Evolutionary conservation across 2,329 filamentous ascomycete species (phyloP).

Genomic region (Clarireedia monteithiana): DNA sequence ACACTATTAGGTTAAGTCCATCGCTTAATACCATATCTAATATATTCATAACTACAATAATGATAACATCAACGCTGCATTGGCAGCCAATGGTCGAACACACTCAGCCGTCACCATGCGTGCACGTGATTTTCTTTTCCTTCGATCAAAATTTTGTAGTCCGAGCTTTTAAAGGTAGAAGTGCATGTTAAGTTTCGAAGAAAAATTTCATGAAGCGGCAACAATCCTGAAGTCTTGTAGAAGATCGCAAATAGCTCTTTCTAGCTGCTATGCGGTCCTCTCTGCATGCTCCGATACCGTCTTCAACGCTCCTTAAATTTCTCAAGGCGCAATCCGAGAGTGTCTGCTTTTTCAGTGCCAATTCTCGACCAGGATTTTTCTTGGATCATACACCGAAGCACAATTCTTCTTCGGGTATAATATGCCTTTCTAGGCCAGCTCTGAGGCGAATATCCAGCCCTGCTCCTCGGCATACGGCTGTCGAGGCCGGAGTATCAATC

Average conservation of each 20-base stretch:
- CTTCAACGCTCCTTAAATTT: conserved; percentile 58
- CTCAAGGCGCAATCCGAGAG: conserved; percentile 62
- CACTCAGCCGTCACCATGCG: no score
- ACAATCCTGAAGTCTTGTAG: neutral
- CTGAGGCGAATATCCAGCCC: conserved; percentile 18
- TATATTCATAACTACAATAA: no score
- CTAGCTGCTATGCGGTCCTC: conserved; percentile 28
- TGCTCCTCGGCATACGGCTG: conserved; percentile 11
- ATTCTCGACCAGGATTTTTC: conserved; percentile 26
- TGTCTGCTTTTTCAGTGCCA: conserved; percentile 42
- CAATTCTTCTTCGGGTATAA: conserved; percentile 4
- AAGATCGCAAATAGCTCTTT: conserved; percentile 10
- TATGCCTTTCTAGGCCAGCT: conserved; percentile 10
- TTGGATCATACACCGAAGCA: conserved; percentile 20
- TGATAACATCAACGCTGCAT: no score
- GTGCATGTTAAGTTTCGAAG: conserved; percentile 6
- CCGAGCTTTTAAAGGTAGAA: conserved; percentile 12
- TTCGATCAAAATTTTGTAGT: neutral
- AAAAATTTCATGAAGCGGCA: conserved; percentile 6
- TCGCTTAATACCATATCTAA: neutral
- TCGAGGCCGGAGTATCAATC: conserved; percentile 21
- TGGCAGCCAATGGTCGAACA: no score
- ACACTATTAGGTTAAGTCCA: neutral
- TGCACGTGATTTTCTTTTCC: neutral
- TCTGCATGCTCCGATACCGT: conserved; percentile 35